phyloP scores from a whole-genome alignment of 306 rosid species.

The Aeschynomene evenia region DNA sequence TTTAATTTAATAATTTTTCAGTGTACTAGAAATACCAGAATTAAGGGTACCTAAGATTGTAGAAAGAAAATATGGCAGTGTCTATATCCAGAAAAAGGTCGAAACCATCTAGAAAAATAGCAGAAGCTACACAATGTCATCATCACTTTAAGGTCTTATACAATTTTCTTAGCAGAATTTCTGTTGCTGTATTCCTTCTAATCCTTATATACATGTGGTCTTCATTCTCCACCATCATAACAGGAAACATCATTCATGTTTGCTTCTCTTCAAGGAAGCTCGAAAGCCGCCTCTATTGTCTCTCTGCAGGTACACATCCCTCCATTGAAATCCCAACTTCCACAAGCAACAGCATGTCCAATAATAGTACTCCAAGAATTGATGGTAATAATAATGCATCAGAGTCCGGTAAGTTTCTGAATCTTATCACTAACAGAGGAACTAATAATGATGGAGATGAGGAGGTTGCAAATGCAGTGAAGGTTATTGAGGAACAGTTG shows the following conservation, averaged over 20 bases:
- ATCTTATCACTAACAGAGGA: conserved; percentile 17
- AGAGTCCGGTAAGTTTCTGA: not conserved
- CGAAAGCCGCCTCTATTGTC: conserved; percentile 59
- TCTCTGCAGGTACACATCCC: conserved; percentile 67
- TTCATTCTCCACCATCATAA: conserved; percentile 56
- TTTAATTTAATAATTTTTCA: not conserved
- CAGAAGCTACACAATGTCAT: conserved; percentile 26
- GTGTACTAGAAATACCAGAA: conserved; percentile 34
- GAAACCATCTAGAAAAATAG: conserved; percentile 38
- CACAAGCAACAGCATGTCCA: conserved; percentile 7
- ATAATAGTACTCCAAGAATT: conserved; percentile 4
- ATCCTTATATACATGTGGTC: conserved; percentile 63
- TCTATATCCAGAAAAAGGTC: conserved; percentile 46
- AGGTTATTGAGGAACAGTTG: conserved; percentile 54
- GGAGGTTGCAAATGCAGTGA: conserved; percentile 43
- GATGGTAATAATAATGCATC: conserved; percentile 26
- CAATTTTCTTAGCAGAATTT: conserved; percentile 42
- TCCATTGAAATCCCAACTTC: conserved; percentile 49
- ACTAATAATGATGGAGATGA: conserved; percentile 28
- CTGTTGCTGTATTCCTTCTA: conserved; percentile 43
- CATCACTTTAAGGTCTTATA: conserved; percentile 20
- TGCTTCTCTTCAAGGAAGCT: conserved; percentile 68
- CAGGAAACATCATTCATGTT: conserved; percentile 66
- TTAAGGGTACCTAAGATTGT: conserved; percentile 23
- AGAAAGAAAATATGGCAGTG: conserved; percentile 46